A percentile compares a stretch with the other conserved stretches of the same genome.
These are phyloP conservation scores for Huntiella abstrusa DNA, from an alignment of 2,329 filamentous ascomycete species.

Conservation along the genomic window DNA sequence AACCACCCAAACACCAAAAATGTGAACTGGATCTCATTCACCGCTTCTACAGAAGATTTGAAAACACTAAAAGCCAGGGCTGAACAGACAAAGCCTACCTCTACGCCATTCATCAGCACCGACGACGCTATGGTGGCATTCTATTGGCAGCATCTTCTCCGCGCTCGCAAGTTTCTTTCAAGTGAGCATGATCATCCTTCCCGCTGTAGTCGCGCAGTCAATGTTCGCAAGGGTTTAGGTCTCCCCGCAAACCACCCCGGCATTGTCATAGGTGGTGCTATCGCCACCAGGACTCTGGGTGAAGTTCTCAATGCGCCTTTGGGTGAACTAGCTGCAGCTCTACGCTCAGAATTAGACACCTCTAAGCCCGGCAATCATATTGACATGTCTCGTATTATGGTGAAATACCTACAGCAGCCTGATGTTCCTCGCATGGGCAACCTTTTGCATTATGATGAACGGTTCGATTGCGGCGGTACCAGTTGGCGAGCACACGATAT, in stretches of 20 bases:
- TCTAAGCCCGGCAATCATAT: background rate
- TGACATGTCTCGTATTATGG: background rate
- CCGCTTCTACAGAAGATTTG: too few species aligned
- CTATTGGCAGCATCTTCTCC: background rate
- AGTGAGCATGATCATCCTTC: too few species aligned
- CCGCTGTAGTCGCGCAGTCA: background rate
- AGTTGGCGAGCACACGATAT: too few species aligned
- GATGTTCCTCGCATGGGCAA: background rate
- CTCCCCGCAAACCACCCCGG: background rate
- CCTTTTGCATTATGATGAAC: too few species aligned
- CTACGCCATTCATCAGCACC: background rate
- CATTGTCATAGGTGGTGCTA: background rate
- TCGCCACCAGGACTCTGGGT: too few species aligned
- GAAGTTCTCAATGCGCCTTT: background rate
- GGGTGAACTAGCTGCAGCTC: background rate
- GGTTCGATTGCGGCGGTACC: too few species aligned
- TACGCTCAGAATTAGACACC: background rate
- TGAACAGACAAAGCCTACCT: background rate
- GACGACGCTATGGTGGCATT: constrained; percentile 1
- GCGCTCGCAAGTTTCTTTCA: background rate
- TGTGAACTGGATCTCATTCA: too few species aligned
- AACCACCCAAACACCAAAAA: too few species aligned
- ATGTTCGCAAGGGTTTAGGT: background rate
- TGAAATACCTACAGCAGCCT: background rate
- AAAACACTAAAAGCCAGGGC: background rate